These are phyloP conservation scores for Aureobasidium pullulans DNA, from an alignment of 2,329 filamentous ascomycete genomes.

Conservation along the genomic window DNA sequence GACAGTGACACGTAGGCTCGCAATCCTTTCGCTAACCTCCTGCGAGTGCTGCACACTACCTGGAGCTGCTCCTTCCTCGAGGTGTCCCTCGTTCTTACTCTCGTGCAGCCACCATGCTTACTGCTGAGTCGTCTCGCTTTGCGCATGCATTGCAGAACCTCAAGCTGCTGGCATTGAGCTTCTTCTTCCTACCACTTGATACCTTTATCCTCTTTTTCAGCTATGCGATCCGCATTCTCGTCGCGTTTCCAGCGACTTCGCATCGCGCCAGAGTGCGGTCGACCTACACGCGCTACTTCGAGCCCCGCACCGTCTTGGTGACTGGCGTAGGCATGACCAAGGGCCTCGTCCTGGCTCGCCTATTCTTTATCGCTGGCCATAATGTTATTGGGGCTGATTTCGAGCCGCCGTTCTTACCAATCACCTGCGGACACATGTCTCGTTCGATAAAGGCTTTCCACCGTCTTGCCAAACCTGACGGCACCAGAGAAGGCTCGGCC, in stretches of 20 bases:
- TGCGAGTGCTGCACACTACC: neutral
- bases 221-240: slow-evolving; percentile 22
- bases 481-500: slow-evolving; percentile 29
- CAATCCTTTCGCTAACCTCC: neutral
- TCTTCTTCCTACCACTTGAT: slow-evolving; percentile 44
- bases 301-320: slow-evolving; percentile 54
- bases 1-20: neutral
- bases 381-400: slow-evolving; percentile 67
- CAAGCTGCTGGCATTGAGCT: slow-evolving; percentile 37
- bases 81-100: neutral
- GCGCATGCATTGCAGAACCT: slow-evolving; percentile 43
- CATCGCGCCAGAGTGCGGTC: slow-evolving; percentile 21
- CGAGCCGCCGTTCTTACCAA: slow-evolving; percentile 31
- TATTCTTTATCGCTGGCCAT: slow-evolving; percentile 58
- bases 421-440: slow-evolving; percentile 52
- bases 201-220: slow-evolving; percentile 37
- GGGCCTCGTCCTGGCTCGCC: slow-evolving; percentile 58
- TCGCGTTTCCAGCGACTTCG: slow-evolving; percentile 17
- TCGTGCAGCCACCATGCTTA: slow-evolving; percentile 24
- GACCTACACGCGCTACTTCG: slow-evolving; percentile 29
- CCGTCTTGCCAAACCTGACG: slow-evolving; percentile 31
- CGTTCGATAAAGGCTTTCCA: slow-evolving; percentile 50
- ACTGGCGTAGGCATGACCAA: slow-evolving; percentile 69
- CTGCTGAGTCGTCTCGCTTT: slow-evolving; percentile 26
- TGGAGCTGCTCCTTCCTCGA: neutral